Evolutionary conservation across 306 rosid genomes (phyloP), one percentile per base, ranked within the genome.

Genomic region (Datisca glomerata): DNA sequence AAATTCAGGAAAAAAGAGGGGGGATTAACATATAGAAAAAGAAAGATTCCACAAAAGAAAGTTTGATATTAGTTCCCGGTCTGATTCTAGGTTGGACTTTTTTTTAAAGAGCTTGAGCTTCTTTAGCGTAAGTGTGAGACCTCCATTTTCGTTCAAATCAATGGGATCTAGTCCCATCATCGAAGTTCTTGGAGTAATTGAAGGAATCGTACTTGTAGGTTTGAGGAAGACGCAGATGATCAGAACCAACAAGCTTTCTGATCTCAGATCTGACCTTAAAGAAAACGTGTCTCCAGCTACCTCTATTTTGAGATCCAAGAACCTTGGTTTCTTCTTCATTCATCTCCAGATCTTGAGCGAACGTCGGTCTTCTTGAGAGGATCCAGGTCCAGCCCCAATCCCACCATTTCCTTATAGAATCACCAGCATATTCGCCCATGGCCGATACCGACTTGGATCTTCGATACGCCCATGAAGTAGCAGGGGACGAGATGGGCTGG

Each of bases 281-380:
- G 65, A 76, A 55, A 41, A 89, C 77, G 49, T 80, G 95, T 44
- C 74, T 63, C 93, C 72, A 74, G 68, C 76, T 89, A 10, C 94
- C 94, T 49, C 45, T 72, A 67, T 54, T 55, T 24, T 70, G 57
- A 29, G 83, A 67, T 11, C 86, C 85, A 2, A 87, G 76, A 32
- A 66, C 19, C 58, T 87, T 83, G 29, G 74, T 58, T 64, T 80
- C 94, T n/a, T 72, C 79, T 40, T 83, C 81, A 62, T 83, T 80
- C 86, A 89, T 52, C 59, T 89, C 97, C 42, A 83, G 93, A 78
- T 89, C 97, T 9, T 21, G 20, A 1, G 93, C 86, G 42, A 89
- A 89, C 5, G 65, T 68, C 36, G 86, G 95, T 19, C 72, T 89
- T 27, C 66, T 53, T 7, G 95, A 74, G 6, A 83, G 71, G 59